Base-by-base conservation (phyloP, 441 rosid species). In the Populus hybrid region DNA sequence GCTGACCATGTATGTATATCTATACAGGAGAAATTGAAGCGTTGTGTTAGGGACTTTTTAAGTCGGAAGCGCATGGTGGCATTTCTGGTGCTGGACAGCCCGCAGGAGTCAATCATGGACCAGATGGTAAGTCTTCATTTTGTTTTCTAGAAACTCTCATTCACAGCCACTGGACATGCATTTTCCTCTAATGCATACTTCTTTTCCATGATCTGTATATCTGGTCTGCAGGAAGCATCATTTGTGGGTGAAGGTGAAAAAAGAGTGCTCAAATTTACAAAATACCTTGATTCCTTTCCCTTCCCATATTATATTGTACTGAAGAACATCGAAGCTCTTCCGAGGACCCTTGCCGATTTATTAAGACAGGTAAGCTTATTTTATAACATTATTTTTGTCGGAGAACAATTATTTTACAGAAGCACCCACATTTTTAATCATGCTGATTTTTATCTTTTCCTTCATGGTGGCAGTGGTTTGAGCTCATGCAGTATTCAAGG, bases 1-100 rank as follows among this genome's bases (percentile, higher is more conserved):
- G 21, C 36, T 70, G 26, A 7, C 14, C 24, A 30, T 32, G 6
- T 70, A 28, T 32, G 6, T 72, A 24, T 42, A 36, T 69, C 18
- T 67, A 28, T 81, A 73, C 90, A 92, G 95, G 93, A 89, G 80
- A 86, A 81, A 32, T 79, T 97, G 85, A 93, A 87, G 84, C 90
- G 88, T 10, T 80, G 91, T 23, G 97, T 95, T 59, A 86, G 99
- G 80, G 94, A 92, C 81, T 88, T 94, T 69, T 82, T 91, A 34
- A 90, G 89, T 61, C 89, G 84, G 81, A 95, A 91, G 81, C 92
- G 99, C 42, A 91, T 95, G 99, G 99, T 97, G 18, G 99, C 98
- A 8, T 97, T 93, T 81, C 86, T 97, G 64, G 90, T 97, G 34
- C 87, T 97, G 16, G 99, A 97, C 85, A 90, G 88, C 78, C 84